Evolutionary conservation across 768 basidiomycete genomes (phyloP), one percentile per base, ranked within the genome.

Genomic region (Tylopilus vinaceipallidus): DNA sequence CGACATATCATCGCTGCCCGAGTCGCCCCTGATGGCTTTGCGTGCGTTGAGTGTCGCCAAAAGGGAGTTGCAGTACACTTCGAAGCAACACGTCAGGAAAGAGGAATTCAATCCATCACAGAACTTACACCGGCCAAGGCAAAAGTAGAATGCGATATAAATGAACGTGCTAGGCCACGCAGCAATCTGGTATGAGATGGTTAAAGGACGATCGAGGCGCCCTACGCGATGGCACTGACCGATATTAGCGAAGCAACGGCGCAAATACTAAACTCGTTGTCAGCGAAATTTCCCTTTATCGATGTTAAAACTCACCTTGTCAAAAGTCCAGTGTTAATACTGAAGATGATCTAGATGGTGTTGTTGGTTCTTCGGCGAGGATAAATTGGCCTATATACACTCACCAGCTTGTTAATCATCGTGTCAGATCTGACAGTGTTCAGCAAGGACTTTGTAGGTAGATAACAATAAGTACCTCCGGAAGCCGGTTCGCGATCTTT

Each of bases 101-200:
- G 7, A 4, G 10, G 6, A 6, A 13, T 14, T 23, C 6, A 16
- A 17, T 0, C 3, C 14, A 19, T 16, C 11, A 13, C 34, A 27
- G 2, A 13, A 75, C 81, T 58, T 58, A 84, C 82, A 63, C 45
- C 82, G 75, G 26, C 83, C 82, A 24, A 83, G 74, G 60, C 77
- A 81, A 57, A 84, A 83, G 62, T 77, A 84, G 66, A 84, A 84
- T 2, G 76, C 71, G 40, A 84, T 82, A 49, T 84, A 84, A 46
- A 83, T 65, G 65, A 83, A 83, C 0, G 81, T 81, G 10, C 67
- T 33, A 0, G 75, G 75, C 35, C 76, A 76, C 6, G 70, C 71
- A n/a, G 71, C 53, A 55, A 83, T 84, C 81, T 83, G 50, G 34
- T 10, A 22, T 16, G 33, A 1, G 17, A 38, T 45, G 43, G 43